Evolutionary conservation across 495 filamentous ascomycete genomes (phyloP).

Genomic region (Physcia stellaris): DNA sequence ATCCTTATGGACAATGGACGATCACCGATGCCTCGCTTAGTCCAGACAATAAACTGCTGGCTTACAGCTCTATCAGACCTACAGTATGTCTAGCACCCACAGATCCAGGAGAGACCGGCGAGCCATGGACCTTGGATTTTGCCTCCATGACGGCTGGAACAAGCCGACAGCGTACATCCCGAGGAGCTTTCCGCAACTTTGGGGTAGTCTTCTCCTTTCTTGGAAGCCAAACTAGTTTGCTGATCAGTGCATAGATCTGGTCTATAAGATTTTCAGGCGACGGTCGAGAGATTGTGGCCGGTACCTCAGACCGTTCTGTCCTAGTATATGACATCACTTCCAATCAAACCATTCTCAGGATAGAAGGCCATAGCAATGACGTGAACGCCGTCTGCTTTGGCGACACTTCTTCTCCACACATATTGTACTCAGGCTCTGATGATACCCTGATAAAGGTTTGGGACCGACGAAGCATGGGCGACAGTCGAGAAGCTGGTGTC

Average conservation of each 20-base stretch:
- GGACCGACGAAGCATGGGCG: slow-evolving; percentile 84
- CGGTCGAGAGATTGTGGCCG: slow-evolving; percentile 80
- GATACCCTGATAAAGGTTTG: slow-evolving; percentile 64
- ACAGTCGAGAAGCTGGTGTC: slow-evolving; percentile 74
- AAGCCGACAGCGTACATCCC: slow-evolving; percentile 20
- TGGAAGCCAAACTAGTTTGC: slow-evolving; percentile 1
- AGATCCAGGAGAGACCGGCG: slow-evolving; percentile 63
- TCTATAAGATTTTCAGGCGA: slow-evolving; percentile 89
- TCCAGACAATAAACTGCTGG: slow-evolving; percentile 83
- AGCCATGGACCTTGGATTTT: slow-evolving; percentile 66
- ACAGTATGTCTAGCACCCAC: slow-evolving; percentile 77
- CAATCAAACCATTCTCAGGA: slow-evolving; percentile 53
- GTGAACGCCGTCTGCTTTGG: slow-evolving; percentile 97
- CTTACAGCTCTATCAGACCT: slow-evolving; percentile 73
- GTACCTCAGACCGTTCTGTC: slow-evolving; percentile 63
- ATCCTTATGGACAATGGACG: slow-evolving; percentile 84
- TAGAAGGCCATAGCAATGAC: slow-evolving; percentile 70
- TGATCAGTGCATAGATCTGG: slow-evolving; percentile 50
- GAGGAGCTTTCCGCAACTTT: slow-evolving; percentile 33
- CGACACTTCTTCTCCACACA: slow-evolving; percentile 78
- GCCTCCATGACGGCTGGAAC: slow-evolving; percentile 31
- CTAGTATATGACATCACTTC: slow-evolving; percentile 91
- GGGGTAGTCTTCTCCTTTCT: slow-evolving; percentile 26
- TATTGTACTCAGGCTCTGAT: slow-evolving; percentile 92
- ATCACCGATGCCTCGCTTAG: slow-evolving; percentile 88